These are phyloP conservation scores for Ganoderma boninense DNA, from an alignment of 1,284 basidiomycete genomes.

Conservation along the genomic window DNA sequence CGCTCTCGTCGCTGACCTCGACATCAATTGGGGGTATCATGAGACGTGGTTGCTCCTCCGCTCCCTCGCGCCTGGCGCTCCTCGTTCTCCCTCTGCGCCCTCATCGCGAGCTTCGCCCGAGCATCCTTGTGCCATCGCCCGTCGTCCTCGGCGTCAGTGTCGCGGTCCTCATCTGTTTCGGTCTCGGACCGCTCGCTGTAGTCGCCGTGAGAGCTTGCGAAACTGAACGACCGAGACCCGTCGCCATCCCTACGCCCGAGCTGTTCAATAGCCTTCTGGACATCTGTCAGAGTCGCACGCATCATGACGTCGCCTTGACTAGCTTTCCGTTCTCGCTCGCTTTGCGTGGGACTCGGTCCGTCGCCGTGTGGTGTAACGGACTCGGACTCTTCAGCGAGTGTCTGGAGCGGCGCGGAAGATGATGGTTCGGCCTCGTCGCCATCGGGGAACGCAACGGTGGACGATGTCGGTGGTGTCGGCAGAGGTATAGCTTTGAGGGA, in stretches of 20 bases:
- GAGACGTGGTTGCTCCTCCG: constrained; percentile 49
- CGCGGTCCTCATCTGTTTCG: constrained; percentile 62
- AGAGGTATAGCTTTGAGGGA: constrained; percentile 92
- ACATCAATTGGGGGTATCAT: constrained; percentile 74
- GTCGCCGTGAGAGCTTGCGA: constrained; percentile 63
- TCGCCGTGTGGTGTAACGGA: constrained; percentile 38
- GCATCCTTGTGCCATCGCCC: constrained; percentile 73
- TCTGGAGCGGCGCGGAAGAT: constrained; percentile 44
- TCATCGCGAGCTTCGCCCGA: constrained; percentile 76
- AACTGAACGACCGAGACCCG: constrained; percentile 75
- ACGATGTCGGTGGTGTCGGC: constrained; percentile 57
- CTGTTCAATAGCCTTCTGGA: constrained; percentile 87
- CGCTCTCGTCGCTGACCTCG: constrained; percentile 84
- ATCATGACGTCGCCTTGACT: constrained; percentile 68
- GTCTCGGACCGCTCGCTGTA: constrained; percentile 63
- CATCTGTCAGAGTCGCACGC: constrained; percentile 87
- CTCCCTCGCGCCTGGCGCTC: constrained; percentile 54
- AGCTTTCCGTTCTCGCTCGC: constrained; percentile 34
- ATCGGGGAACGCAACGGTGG: constrained; percentile 32
- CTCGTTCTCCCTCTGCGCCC: constrained; percentile 71
- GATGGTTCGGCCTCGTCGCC: constrained; percentile 18
- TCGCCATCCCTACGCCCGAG: constrained; percentile 66
- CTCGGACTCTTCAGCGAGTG: constrained; percentile 55
- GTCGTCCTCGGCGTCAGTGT: constrained; percentile 50
- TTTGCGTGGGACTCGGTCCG: constrained; percentile 40